Percentiles rank a stretch among this genome's conserved stretches.
Evolutionary conservation across 805 yeast genomes (phyloP).

Genomic region (Starmerella stigmatis): DNA sequence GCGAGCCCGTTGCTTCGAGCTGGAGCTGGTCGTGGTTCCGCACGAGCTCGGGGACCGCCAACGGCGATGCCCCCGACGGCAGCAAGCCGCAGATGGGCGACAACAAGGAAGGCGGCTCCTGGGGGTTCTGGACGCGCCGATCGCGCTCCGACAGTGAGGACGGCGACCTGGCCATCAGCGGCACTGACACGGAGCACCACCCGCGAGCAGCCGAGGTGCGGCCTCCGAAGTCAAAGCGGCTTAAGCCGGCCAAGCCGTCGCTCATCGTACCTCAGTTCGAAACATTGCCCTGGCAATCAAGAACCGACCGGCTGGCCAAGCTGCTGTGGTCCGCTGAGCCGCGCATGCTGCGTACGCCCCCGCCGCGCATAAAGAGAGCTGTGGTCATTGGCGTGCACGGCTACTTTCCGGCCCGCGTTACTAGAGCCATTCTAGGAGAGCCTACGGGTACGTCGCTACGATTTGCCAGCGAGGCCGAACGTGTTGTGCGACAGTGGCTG

Average conservation of each 20-base stretch:
- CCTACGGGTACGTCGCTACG: slow-evolving; percentile 93
- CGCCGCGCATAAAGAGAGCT: slow-evolving; percentile 29
- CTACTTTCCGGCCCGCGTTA: slow-evolving; percentile 78
- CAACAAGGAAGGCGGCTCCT: slow-evolving; percentile 13
- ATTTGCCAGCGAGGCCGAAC: slow-evolving; percentile 85
- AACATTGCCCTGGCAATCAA: slow-evolving; percentile 12
- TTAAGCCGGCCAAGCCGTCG: slow-evolving; percentile 10
- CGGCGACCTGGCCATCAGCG: slow-evolving; percentile 28
- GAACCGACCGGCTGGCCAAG: slow-evolving; percentile 25
- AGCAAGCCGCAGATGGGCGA: background rate
- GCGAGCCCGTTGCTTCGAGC: background rate
- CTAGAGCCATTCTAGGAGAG: slow-evolving; percentile 80
- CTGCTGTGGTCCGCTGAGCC: slow-evolving; percentile 23
- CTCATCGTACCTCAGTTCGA: slow-evolving; percentile 14
- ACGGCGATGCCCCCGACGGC: background rate
- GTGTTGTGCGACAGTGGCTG: slow-evolving; percentile 54
- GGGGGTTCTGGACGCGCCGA: slow-evolving; percentile 31
- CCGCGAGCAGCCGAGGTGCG: slow-evolving; percentile 25
- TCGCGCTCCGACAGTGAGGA: slow-evolving; percentile 18
- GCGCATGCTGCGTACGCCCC: background rate
- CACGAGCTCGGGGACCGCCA: background rate
- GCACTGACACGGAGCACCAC: slow-evolving; percentile 26
- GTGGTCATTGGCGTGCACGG: slow-evolving; percentile 93
- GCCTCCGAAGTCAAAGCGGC: slow-evolving; percentile 9
- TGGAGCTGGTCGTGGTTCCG: slow-evolving; percentile 3